phyloP scores from a whole-genome alignment of 1,139 yeast species.

The Hyphopichia burtonii region DNA sequence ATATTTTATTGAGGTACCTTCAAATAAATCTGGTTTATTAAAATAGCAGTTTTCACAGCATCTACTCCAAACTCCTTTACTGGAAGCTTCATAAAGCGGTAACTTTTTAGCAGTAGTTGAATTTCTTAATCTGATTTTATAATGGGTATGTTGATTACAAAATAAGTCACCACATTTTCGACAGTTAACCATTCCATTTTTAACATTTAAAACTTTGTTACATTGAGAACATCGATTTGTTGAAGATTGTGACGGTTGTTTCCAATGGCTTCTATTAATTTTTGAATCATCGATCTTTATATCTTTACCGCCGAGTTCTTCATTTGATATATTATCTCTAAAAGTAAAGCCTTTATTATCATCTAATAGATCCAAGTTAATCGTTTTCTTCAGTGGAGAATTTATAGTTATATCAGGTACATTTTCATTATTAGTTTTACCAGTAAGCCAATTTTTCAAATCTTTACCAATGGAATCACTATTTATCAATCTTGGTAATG shows the following conservation, averaged over 20 bases:
- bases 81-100: conserved; percentile 29
- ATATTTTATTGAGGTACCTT: conserved; percentile 34
- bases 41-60: conserved; percentile 67
- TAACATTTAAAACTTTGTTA: conserved; percentile 37
- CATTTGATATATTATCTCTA: conserved; percentile 23
- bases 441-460: conserved; percentile 22
- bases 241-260: conserved; percentile 36
- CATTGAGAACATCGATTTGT: conserved; percentile 44
- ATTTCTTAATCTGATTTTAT: conserved; percentile 48
- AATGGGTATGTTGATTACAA: conserved; percentile 65
- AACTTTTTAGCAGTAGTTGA: conserved; percentile 25
- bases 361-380: conserved; percentile 35
- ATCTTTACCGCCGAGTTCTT: conserved; percentile 6
- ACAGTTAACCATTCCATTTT: conserved; percentile 59
- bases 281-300: conserved; percentile 6
- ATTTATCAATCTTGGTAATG: conserved; percentile 11
- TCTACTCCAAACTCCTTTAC: conserved; percentile 62
- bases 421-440: conserved; percentile 7
- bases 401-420: not conserved
- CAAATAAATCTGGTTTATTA: conserved; percentile 54
- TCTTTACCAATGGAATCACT: conserved; percentile 20
- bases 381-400: conserved; percentile 14
- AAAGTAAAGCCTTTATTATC: conserved; percentile 32
- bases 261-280: conserved; percentile 65
- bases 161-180: conserved; percentile 70